Conservation (phyloP, 352 stramenopile species). For the Globisporangium barbulae region DNA sequence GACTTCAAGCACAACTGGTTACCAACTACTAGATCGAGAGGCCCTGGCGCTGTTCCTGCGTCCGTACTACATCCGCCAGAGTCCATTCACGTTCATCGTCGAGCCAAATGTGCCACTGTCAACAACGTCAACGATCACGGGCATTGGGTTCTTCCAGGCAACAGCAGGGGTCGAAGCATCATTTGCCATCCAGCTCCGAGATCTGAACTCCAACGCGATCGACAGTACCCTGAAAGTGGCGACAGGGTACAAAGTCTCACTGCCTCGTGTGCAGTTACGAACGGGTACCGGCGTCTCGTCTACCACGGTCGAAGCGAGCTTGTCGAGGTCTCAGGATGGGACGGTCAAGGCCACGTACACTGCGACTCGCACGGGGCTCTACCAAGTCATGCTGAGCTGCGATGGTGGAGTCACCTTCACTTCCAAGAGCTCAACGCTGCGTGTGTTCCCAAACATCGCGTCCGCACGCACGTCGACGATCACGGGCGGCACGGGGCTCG, state of each 20-base stretch:
- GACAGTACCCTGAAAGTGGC: conserved; percentile 1
- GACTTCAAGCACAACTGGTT: conserved; percentile 17
- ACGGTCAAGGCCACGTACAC: conserved; percentile 29
- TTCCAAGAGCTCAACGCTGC: conserved; percentile 26
- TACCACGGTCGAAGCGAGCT: not conserved
- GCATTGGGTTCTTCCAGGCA: conserved; percentile 28
- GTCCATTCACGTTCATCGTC: conserved; percentile 45
- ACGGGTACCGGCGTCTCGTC: conserved; percentile 8
- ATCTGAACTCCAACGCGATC: conserved; percentile 29
- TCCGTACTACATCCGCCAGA: conserved; percentile 34
- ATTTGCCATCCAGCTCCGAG: conserved; percentile 41
- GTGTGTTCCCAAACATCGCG: conserved; percentile 29
- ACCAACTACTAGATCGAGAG: conserved; percentile 15
- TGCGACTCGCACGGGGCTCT: conserved; percentile 25
- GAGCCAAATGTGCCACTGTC: conserved; percentile 29
- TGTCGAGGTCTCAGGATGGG: conserved; percentile 9
- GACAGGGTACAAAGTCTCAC: conserved; percentile 10
- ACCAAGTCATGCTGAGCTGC: conserved; percentile 35
- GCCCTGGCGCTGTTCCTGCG: conserved; percentile 31
- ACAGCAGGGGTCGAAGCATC: conserved; percentile 29
- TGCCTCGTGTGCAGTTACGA: conserved; percentile 3
- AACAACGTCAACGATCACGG: conserved; percentile 29
- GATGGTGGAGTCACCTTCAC: conserved; percentile 24
- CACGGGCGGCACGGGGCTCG: conserved; percentile 23
- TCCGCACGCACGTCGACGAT: conserved; percentile 31